These are phyloP conservation scores for Crucihimalaya himalaica DNA, from an alignment of 345 rosid genomes.

Conservation along the genomic window DNA sequence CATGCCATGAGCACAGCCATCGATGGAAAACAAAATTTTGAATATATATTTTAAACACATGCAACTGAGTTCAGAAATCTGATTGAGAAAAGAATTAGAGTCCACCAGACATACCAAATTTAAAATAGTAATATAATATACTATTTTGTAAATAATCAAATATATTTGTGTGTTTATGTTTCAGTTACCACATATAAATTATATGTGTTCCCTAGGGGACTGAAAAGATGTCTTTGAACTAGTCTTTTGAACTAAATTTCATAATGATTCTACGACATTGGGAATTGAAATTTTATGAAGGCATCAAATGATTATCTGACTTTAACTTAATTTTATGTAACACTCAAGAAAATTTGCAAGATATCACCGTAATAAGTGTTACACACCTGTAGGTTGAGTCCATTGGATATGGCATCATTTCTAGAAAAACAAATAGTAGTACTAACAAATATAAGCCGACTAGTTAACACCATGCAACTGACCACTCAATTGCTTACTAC, in stretches of 20 bases:
- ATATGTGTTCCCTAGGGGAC: conserved; percentile 13
- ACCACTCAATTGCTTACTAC: too few species aligned
- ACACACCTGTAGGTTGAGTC: too few species aligned
- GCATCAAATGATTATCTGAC: conserved; percentile 5
- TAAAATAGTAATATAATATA: not conserved
- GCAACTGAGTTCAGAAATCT: not conserved
- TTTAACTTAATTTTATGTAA: not conserved
- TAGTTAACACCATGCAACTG: too few species aligned
- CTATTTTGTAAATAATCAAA: too few species aligned
- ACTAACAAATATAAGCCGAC: too few species aligned
- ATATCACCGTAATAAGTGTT: not conserved
- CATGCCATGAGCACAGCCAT: conserved; percentile 38
- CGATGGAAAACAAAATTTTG: conserved; percentile 26
- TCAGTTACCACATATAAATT: conserved; percentile 2
- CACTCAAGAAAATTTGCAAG: not conserved
- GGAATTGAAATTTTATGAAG: not conserved
- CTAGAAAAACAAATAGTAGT: too few species aligned
- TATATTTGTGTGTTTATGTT: not conserved
- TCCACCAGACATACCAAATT: not conserved
- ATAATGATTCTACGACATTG: not conserved
- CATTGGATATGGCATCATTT: too few species aligned
- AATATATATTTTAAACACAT: too few species aligned
- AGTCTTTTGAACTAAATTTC: conserved; percentile 7
- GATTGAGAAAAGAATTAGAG: not conserved
- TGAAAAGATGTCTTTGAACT: not conserved